A percentile compares a stretch with the other conserved stretches of the same genome.
phyloP scores from a whole-genome alignment of 371 early-diverging fungal genomes.

The Mucor ambiguus region DNA sequence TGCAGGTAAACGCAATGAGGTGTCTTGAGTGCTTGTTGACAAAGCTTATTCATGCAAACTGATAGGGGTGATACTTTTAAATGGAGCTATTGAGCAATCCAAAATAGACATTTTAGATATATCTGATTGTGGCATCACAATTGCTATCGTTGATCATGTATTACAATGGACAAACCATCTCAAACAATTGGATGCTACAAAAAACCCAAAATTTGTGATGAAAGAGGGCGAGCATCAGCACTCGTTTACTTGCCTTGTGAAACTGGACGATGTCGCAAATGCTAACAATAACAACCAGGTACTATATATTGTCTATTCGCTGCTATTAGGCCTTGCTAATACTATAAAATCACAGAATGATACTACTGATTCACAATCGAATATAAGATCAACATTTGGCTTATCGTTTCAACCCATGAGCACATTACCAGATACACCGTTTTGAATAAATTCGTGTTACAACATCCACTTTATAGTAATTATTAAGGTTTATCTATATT shows the following conservation, averaged over 20 bases:
- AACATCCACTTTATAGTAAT: not conserved
- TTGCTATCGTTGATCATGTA: not conserved
- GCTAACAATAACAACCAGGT: not conserved
- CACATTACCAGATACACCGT: not conserved
- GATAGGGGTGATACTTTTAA: not conserved
- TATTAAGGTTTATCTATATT: slow-evolving; percentile 6
- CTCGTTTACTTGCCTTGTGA: not conserved
- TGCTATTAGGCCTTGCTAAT: not conserved
- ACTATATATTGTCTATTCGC: not conserved
- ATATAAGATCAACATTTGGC: not conserved
- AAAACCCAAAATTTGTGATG: slow-evolving; percentile 4
- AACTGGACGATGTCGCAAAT: not conserved
- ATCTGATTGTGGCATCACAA: slow-evolving; percentile 19
- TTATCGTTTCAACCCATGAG: slow-evolving; percentile 2
- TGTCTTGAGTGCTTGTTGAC: not conserved
- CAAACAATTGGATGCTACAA: slow-evolving; percentile 14
- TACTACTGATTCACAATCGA: not conserved
- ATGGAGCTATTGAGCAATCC: not conserved
- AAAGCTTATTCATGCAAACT: slow-evolving; percentile 1
- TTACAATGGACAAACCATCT: slow-evolving; percentile 12
- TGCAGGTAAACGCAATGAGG: slow-evolving; percentile 12
- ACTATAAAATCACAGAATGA: not conserved
- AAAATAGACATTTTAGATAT: slow-evolving; percentile 16
- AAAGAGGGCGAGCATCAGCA: not conserved
- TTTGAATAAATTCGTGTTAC: not conserved